Base-by-base conservation (phyloP, 2,329 filamentous ascomycete genomes). In the Nectriaceae sp. region DNA sequence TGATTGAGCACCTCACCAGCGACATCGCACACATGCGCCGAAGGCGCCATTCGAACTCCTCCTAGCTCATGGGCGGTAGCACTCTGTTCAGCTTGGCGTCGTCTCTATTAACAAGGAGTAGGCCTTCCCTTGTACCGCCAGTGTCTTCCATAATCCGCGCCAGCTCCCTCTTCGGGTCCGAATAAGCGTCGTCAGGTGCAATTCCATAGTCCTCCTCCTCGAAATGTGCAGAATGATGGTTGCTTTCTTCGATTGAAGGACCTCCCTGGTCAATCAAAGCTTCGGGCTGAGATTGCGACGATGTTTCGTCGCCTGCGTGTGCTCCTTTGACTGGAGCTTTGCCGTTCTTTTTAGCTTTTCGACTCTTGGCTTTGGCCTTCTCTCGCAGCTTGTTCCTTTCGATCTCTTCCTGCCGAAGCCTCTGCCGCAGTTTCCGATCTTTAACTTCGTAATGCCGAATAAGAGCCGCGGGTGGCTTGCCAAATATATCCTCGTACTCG, bases 401-500 rank as follows among this genome's bases (percentile, higher is more conserved):
- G n/a, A 89, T 90, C 57, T 93, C 78, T 55, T 92, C 84, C 62
- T 90, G 89, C 41, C 90, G 86, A 65, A 90, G 85, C 51, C 88
- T 87, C 31, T 90, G 89, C 41, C 90, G 86, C 65, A 90, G 85
- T 51, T 88, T 87, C 29, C 90, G 85, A 65, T 97, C 94, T 68
- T 96, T 97, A 66, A 93, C 89, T 71, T 99, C 94, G 65, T 97
- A 99, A 53, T 91, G 85, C 35, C 89, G 83, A 54, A 97, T 95
- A 46, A 99, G 74, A 42, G 90, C 90, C 60, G 83, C 80, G 0
- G 94, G 94, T 3, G 89, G 89, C 44, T 80, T 80, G n/a, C 93
- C 93, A 66, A 96, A 97, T 42, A 99, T 97, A 44, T 84, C 84
- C 70, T 97, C 93, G 65, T 97, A 99, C 69, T 99, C 94, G 75